A percentile compares a stretch with the other conserved stretches of the same genome.
These are phyloP conservation scores for Cynara cardunculus DNA, from an alignment of 129 eudicot species.

Conservation along the genomic window DNA sequence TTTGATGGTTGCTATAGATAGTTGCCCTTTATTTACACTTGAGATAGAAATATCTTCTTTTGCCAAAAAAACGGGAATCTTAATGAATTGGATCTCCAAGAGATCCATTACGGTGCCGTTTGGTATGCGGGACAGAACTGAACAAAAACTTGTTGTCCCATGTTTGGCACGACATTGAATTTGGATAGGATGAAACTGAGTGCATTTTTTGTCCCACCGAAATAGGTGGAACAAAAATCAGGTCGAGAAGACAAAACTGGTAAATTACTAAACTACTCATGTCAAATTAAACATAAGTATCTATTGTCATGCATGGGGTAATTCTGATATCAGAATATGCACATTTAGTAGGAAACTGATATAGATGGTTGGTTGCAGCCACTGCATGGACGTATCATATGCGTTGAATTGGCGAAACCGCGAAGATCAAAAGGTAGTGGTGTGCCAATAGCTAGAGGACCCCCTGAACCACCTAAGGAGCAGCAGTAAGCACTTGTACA, in stretches of 20 bases:
- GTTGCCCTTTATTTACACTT: not conserved
- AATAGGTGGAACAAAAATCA: not conserved
- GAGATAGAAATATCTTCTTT: not conserved
- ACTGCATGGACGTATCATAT: constrained; percentile 64
- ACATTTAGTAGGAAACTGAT: not conserved
- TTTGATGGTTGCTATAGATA: not conserved
- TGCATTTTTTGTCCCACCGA: not conserved
- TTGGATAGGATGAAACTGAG: not conserved
- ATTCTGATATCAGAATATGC: not conserved
- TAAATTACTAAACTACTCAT: not conserved
- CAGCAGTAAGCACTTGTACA: constrained; percentile 24
- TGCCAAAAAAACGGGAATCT: not conserved
- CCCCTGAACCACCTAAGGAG: constrained; percentile 54
- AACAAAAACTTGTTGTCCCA: not conserved
- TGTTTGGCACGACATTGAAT: not conserved
- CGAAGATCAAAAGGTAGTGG: constrained; percentile 25
- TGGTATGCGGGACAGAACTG: not conserved
- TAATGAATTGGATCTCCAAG: not conserved
- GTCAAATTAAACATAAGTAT: not conserved
- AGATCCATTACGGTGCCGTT: not conserved
- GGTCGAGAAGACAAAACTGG: not conserved
- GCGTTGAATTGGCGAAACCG: constrained; percentile 72
- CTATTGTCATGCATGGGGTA: not conserved
- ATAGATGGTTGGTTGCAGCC: constrained; percentile 37
- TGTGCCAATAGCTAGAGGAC: constrained; percentile 84